Evolutionary conservation across 352 stramenopile species (phyloP), one percentile per base, ranked within the genome.

Genomic region (Pythium folliculosum): DNA sequence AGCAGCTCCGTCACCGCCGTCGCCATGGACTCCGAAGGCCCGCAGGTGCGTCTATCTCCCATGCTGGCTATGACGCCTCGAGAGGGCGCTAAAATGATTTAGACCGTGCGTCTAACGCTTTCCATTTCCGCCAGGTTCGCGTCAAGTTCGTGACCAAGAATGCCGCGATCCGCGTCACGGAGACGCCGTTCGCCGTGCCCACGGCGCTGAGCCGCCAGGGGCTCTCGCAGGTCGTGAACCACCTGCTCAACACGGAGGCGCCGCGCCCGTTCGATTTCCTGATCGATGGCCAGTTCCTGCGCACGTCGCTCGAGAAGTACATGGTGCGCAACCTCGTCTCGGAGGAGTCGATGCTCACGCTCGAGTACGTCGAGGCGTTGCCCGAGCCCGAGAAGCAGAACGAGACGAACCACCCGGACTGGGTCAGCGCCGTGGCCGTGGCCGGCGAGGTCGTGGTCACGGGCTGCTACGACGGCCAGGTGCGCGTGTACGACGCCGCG

Each of bases 81-180:
- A 19, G 16, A 45, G 10, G 38, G 9, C 8, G 38, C 3, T 45
- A 13, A 7, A 19, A 19, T 45, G 38, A 45, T 62, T n/a, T 53
- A 37, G n/a, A 21, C 19, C 16, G 13, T 50, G 25, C 22, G 22
- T 52, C 43, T 48, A 48, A 48, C 43, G 43, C 16, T 48, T 1
- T 22, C 43, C 35, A 40, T 40, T 22, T 22, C 22, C 43, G 13
- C 43, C 59, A 96, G 87, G 79, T 97, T 65, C 88, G 88, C 49
- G 90, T 97, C 25, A 94, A 95, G 62, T 97, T 97, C 71, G 82
- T 96, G 53, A 97, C 90, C 27, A 94, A 96, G 67, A 82, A 96
- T 77, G 78, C 75, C 30, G 77, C 86, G 32, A 92, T 97, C 70
- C 82, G 88, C 62, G 90, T 97, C 30, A 96, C 90, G 6, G 88